Conservation (phyloP, 306 rosid species). For the Ormosia semicastrata region DNA sequence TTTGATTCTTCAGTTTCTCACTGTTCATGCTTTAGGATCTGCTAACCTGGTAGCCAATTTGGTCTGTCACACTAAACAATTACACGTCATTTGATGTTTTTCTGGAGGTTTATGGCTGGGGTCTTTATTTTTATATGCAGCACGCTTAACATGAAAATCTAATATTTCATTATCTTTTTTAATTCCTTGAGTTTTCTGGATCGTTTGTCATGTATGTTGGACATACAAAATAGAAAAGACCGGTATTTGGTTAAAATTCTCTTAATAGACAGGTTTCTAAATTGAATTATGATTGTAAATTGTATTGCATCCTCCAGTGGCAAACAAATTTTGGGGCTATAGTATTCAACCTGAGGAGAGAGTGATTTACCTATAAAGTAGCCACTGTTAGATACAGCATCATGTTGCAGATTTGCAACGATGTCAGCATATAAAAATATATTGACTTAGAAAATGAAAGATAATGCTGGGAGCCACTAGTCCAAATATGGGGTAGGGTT, state of each 20-base stretch:
- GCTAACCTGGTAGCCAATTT: not conserved
- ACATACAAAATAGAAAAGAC: not conserved
- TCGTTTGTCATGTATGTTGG: constrained; percentile 23
- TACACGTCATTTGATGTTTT: not conserved
- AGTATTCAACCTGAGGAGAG: not conserved
- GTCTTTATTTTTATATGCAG: not conserved
- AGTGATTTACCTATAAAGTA: not conserved
- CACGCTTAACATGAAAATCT: constrained; percentile 1
- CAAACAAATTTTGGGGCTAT: constrained; percentile 6
- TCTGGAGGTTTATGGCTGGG: constrained; percentile 1
- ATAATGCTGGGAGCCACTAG: not conserved
- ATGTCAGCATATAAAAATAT: not conserved
- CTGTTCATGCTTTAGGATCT: not conserved
- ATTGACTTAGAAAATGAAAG: constrained; percentile 8
- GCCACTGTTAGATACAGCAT: not conserved
- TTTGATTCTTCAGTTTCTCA: constrained; percentile 18
- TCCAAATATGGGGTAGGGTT: not conserved
- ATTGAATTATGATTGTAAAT: not conserved
- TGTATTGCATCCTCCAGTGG: not conserved
- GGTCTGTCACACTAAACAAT: constrained; percentile 5
- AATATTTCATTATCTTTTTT: not conserved
- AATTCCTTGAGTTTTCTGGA: not conserved
- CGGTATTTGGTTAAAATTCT: not conserved
- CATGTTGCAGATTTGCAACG: not conserved
- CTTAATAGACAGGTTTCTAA: not conserved